A percentile compares a stretch with the other conserved stretches of the same genome.
These are phyloP conservation scores for Colletotrichum karsti DNA, from an alignment of 2,329 filamentous ascomycete genomes.

Conservation along the genomic window DNA sequence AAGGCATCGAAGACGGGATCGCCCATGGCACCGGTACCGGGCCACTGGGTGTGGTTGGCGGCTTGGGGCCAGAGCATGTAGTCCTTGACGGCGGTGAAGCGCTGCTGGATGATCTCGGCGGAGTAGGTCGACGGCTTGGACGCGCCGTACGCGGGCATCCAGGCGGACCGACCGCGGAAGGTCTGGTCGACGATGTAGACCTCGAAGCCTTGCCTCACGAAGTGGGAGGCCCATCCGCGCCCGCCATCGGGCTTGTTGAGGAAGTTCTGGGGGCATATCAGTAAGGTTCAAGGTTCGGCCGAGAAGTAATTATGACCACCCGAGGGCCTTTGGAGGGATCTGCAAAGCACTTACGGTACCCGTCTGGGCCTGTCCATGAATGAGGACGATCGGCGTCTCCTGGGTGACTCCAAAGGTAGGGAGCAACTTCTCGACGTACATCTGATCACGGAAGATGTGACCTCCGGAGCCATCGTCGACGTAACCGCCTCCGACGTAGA, in stretches of 20 bases:
- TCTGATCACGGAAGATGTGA: conserved; percentile 50
- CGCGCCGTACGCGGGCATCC: conserved; percentile 41
- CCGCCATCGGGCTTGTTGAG: conserved; percentile 55
- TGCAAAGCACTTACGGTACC: conserved; percentile 42
- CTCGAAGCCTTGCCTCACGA: conserved; percentile 53
- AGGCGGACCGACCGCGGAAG: conserved; percentile 53
- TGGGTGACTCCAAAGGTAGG: conserved; percentile 38
- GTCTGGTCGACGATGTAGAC: conserved; percentile 57
- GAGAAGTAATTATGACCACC: background rate
- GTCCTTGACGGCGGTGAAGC: conserved; percentile 45
- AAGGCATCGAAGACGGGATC: conserved; percentile 50
- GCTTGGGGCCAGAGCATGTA: conserved; percentile 49
- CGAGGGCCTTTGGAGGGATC: background rate
- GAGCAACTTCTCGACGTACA: conserved; percentile 60
- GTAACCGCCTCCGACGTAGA: conserved; percentile 48
- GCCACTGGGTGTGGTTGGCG: conserved; percentile 51
- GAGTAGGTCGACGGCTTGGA: conserved; percentile 35
- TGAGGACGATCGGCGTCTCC: conserved; percentile 47
- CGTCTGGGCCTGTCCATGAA: conserved; percentile 51
- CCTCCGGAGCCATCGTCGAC: conserved; percentile 37
- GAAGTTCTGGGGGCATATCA: conserved; percentile 44
- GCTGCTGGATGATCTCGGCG: conserved; percentile 43
- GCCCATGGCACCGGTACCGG: conserved; percentile 47
- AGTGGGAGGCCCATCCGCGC: conserved; percentile 57
- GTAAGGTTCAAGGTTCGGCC: background rate